Evolutionary conservation across 495 filamentous ascomycete genomes (phyloP), one percentile per base, ranked within the genome.

Genomic region (Sordaria brevicollis): DNA sequence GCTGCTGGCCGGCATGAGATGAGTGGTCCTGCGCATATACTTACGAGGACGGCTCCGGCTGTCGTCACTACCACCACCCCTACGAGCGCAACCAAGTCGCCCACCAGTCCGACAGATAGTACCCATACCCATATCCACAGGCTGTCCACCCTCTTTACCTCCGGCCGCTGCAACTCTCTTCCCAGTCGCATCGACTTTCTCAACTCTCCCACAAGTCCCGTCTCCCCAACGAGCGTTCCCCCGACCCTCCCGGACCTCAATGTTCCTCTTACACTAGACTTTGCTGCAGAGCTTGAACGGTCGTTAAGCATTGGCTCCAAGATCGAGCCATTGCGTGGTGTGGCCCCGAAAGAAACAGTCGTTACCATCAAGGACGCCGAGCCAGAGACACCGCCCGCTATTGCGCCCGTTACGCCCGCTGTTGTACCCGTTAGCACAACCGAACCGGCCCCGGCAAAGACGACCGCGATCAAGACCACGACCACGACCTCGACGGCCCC

Each of bases 1-100:
- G 49, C 49, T 66, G 57, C 62, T 35, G 54, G 35, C 67, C 75
- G 81, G 78, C 78, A 83, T 83, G 82, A 79, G 74, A 85, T 85
- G 83, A 80, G 74, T 74, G 81, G 81, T 35, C 68, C 79, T 54
- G 21, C 43, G 43, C 43, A 54, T 67, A 80, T 77, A 49, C 69
- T 81, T 75, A 77, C 80, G 72, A 78, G 78, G 76, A 78, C 79
- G 71, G 73, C 79, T 41, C 74, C 79, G 73, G 76, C 81, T 74
- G 79, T 80, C 75, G 78, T 83, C 67, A 70, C 78, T 43, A 74
- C 73, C 67, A 74, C 75, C 35, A 36, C 35, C 35, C 35, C 35
- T 36, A 36, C 35, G 35, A 36, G 35, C 35, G 35, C 35, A 36
- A 36, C 49, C 49, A 57, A 57, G 25, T 57, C 49, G 49, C 21